A percentile compares a stretch with the other conserved stretches of the same genome.
Conservation (phyloP, 2,329 filamentous ascomycete species). For the Monosporascus cannonballus region DNA sequence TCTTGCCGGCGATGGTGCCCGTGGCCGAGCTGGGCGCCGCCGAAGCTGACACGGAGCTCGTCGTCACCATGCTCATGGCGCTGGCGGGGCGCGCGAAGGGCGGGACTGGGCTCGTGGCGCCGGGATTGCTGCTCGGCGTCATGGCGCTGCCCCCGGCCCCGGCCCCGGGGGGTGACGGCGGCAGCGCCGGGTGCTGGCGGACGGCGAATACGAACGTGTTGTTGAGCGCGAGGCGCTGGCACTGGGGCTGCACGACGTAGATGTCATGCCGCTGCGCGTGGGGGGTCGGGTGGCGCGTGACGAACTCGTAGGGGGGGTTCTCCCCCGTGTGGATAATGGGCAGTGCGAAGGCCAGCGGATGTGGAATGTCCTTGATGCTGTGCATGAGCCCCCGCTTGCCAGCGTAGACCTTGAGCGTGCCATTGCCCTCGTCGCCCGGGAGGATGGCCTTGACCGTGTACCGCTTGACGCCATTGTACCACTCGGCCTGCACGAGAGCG, state of each 20-base stretch:
- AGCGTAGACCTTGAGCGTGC: slow-evolving; percentile 83
- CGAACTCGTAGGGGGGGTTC: slow-evolving; percentile 91
- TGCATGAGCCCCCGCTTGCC: slow-evolving; percentile 96
- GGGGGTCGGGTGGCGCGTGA: slow-evolving; percentile 88
- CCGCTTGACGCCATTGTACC: slow-evolving; percentile 79
- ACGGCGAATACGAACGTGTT: slow-evolving; percentile 98
- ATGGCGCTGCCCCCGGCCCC: slow-evolving; percentile 26
- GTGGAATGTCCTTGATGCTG: slow-evolving; percentile 91
- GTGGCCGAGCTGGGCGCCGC: slow-evolving; percentile 46
- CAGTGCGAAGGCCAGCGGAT: slow-evolving; percentile 82
- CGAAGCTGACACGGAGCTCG: slow-evolving; percentile 33
- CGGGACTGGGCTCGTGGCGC: slow-evolving; percentile 48
- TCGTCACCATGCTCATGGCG: slow-evolving; percentile 58
- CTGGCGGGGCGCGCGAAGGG: slow-evolving; percentile 54
- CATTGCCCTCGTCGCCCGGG: slow-evolving; percentile 85
- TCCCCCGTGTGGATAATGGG: slow-evolving; percentile 85
- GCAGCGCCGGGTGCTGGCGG: slow-evolving; percentile 74
- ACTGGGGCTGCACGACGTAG: slow-evolving; percentile 95
- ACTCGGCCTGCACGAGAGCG: slow-evolving; percentile 85
- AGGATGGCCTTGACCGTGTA: slow-evolving; percentile 91
- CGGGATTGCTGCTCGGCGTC: slow-evolving; percentile 41
- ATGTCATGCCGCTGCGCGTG: slow-evolving; percentile 97
- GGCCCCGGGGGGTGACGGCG: slow-evolving; percentile 6
- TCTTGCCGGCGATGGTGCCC: slow-evolving; percentile 53
- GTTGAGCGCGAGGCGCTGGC: slow-evolving; percentile 78